phyloP scores from a whole-genome alignment of 139 green algal genomes.

The Tetradesmus obliquus region DNA sequence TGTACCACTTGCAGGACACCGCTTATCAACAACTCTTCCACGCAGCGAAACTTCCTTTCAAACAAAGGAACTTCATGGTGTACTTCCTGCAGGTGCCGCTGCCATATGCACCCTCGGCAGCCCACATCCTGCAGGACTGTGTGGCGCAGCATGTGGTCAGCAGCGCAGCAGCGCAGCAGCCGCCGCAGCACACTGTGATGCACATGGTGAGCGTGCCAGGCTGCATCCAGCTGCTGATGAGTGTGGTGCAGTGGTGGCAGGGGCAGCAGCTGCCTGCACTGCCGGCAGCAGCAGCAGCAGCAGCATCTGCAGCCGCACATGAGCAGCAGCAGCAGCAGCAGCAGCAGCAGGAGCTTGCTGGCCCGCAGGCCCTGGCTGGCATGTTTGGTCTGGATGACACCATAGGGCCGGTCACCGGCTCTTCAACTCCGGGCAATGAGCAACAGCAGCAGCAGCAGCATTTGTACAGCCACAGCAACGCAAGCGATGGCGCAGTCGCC shows the following conservation, averaged over 20 bases:
- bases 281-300: neutral
- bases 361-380: neutral
- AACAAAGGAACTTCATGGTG: neutral
- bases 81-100: neutral
- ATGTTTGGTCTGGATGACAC: neutral
- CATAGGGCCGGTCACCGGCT: neutral
- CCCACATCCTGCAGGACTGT: neutral
- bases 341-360: neutral
- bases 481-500: neutral
- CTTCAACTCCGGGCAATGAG: neutral
- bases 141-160: neutral
- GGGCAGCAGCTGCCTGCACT: neutral
- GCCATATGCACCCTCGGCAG: neutral
- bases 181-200: conserved; percentile 34
- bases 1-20: no score
- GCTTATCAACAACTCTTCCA: no score
- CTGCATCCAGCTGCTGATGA: conserved; percentile 42
- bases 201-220: conserved; percentile 30
- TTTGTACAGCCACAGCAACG: neutral
- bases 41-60: no score
- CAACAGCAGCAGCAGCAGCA: neutral
- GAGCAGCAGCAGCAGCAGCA: conserved; percentile 9
- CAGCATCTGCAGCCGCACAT: neutral
- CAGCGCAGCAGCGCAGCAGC: conserved; percentile 16
- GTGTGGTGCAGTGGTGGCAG: conserved; percentile 3